Base-by-base conservation (phyloP, 1,284 basidiomycete genomes). In the Flammula alnicola region DNA sequence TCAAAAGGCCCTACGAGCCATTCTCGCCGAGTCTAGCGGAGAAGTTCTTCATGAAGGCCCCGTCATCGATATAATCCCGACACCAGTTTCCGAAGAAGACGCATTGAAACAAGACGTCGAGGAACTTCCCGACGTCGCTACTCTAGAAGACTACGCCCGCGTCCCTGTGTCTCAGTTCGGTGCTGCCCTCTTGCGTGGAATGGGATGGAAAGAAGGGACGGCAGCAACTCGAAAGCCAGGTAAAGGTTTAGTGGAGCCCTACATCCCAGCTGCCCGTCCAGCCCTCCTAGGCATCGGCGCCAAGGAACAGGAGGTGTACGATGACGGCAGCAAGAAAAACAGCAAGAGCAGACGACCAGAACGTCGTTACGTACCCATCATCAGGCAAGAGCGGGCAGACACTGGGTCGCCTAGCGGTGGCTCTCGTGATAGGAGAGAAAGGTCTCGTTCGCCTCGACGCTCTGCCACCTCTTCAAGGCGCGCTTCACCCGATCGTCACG, bases 141-240 rank as follows among this genome's bases (percentile, higher is more conserved):
- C 88, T 0, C 71, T 93, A 8, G 86, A 91, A 0, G 96, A 96
- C 69, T 99, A 99, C 65, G 84, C 83, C 23, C 88, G 93, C 3
- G 83, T 98, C 0, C 96, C 96, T 0, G 86, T 99, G 16, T 87
- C 90, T 6, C 90, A 93, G 47, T 99, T 99, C 59, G 96, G 97
- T 8, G 86, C 91, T 4, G 96, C 96, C 4, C 81, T 99, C 63
- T 77, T 98, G 5, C 83, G 95, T 35, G 96, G 96, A 0, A 98
- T 99, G 96, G 96, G 95, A 3, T 98, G 95, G 93, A 88, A 88
- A 51, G 88, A 93, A 43, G 91, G 91, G 0, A 80, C 78, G 17
- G 83, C 88, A 0, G 88, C 88, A 3, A 81, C 84, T 12, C 74
- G 77, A 47, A 81, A 80, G 55, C 64, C 69, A 10, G 77, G 80